A percentile compares a stretch with the other conserved stretches of the same genome.
phyloP scores from a whole-genome alignment of 768 basidiomycete species.

The Trametes meyenii region DNA sequence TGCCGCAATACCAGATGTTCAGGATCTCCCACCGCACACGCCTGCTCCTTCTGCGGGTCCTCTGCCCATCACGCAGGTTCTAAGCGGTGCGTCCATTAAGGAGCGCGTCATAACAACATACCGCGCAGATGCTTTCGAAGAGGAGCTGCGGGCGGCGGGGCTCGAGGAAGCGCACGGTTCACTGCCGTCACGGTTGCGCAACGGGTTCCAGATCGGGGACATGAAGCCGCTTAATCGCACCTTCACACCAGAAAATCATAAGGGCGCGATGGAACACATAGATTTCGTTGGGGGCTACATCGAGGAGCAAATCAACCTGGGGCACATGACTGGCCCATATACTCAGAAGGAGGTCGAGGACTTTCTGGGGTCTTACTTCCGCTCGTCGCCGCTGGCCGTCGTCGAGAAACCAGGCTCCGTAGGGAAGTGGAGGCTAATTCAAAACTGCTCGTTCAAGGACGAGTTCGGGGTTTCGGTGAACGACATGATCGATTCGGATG shows the following conservation, averaged over 20 bases:
- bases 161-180: not conserved
- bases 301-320: not conserved
- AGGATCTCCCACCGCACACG: not conserved
- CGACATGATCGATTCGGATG: conserved; percentile 6
- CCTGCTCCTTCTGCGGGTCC: conserved; percentile 21
- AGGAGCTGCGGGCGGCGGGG: not conserved
- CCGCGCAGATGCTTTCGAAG: conserved; percentile 6
- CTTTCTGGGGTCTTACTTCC: conserved; percentile 3
- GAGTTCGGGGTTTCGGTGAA: conserved; percentile 3
- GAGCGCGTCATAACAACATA: conserved; percentile 10
- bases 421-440: conserved; percentile 5
- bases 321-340: conserved; percentile 15
- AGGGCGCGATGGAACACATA: conserved; percentile 1
- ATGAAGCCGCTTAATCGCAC: not conserved
- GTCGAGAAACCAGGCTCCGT: conserved; percentile 1
- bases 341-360: not conserved
- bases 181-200: too few species aligned
- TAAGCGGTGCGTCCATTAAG: conserved; percentile 11
- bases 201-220: conserved; percentile 14
- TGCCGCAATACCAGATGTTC: not conserved
- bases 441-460: conserved; percentile 10
- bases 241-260: conserved; percentile 10
- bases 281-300: conserved; percentile 2
- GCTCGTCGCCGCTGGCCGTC: conserved; percentile 4
- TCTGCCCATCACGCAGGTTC: conserved; percentile 12